Percentiles rank a stretch among this genome's conserved stretches.
Evolutionary conservation across 306 rosid species (phyloP).

Genomic region (Amphicarpaea edgeworthii): DNA sequence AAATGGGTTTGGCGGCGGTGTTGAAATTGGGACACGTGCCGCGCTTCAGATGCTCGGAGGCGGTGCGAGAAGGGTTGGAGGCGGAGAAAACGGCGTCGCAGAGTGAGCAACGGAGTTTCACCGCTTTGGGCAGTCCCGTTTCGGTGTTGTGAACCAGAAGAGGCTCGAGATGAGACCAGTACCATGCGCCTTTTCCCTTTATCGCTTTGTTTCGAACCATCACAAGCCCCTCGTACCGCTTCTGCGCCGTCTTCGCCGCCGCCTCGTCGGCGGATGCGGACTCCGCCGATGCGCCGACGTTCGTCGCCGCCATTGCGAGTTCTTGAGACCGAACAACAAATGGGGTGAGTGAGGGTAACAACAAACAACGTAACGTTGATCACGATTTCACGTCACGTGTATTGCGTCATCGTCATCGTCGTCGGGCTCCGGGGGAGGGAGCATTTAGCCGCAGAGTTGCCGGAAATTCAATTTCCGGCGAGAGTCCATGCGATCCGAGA

Average conservation of each 20-base stretch:
- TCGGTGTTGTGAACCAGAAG: constrained; percentile 70
- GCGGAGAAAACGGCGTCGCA: constrained; percentile 98
- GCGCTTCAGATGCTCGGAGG: constrained; percentile 96
- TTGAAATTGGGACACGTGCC: constrained; percentile 94
- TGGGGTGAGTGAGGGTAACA: neutral
- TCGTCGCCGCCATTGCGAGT: constrained; percentile 73
- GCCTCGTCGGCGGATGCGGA: constrained; percentile 62
- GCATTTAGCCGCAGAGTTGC: constrained; percentile 55
- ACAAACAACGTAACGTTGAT: no score
- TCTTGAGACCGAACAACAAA: neutral
- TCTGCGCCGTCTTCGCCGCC: constrained; percentile 73
- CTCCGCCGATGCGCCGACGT: constrained; percentile 54
- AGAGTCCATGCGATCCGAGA: constrained; percentile 58
- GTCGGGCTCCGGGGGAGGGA: neutral
- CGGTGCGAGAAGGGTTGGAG: constrained; percentile 91
- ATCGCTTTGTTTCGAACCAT: constrained; percentile 88
- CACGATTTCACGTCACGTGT: constrained; percentile 21
- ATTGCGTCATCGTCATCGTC: constrained; percentile 24
- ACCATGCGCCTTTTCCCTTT: constrained; percentile 98
- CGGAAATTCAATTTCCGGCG: constrained; percentile 60
- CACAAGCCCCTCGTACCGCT: constrained; percentile 83
- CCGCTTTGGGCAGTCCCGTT: constrained; percentile 84
- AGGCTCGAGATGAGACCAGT: constrained; percentile 93
- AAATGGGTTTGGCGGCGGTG: constrained; percentile 69
- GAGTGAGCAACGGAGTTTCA: constrained; percentile 81